Evolutionary conservation across 148 eudicot species (phyloP), one percentile per base, ranked within the genome.

Genomic region (Chenopodium suecicum): DNA sequence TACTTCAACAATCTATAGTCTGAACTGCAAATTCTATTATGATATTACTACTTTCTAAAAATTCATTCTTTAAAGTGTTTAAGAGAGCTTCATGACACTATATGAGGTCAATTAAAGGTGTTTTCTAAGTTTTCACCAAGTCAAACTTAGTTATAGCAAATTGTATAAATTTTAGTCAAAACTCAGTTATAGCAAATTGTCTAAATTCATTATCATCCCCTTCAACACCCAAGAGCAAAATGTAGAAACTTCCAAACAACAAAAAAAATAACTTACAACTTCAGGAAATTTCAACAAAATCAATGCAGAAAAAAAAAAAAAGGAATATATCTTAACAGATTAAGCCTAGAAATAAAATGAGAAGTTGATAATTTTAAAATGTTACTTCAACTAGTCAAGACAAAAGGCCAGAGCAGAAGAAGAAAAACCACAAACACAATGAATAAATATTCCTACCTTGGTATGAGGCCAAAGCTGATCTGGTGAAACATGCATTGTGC

Each of bases 401-500:
- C 56, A 70, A 60, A 50, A 50, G 4, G 7, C 16, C 46, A 25
- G 70, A 48, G 41, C n/a, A 67, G 44, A 78, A 6, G 27, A 70
- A 25, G 73, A 64, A 56, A 48, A 74, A 23, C 66, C 65, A 37
- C n/a, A 54, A 29, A 56, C 44, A 79, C 66, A 79, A 19, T 31
- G 68, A 79, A 31, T 54, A 86, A 47, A 82, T 82, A 81, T 74
- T 84, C 94, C 92, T 91, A 95, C 99, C 99, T 97, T 97, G 23
- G 99, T 97, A 86, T 94, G 98, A 56, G 98, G 99, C 99, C 98
- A 97, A 63, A 94, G 97, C 81, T 93, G 97, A 82, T 97, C 98
- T 34, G 99, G 99, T 64, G 98, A 91, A 80, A 97, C 98, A 90
- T 94, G 99, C 99, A 97, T 94, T 4, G 97, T 94, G 87, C 99